Conservation (phyloP, 352 stramenopile species). For the Globisporangium polare region DNA sequence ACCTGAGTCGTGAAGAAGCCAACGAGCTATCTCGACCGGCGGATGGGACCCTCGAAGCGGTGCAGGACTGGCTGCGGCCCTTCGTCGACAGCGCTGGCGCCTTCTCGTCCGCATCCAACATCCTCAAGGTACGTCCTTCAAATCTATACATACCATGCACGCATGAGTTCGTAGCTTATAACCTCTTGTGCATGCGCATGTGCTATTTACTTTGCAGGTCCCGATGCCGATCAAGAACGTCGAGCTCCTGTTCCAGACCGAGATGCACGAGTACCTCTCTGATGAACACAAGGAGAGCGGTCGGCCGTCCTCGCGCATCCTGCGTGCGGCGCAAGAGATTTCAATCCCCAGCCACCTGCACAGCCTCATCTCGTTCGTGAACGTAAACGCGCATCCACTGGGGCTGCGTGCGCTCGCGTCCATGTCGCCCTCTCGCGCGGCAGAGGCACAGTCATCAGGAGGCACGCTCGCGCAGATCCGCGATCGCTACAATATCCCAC, state of each 20-base stretch:
- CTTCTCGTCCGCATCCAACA: constrained; percentile 43
- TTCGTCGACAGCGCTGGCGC: constrained; percentile 16
- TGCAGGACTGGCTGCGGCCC: constrained; percentile 45
- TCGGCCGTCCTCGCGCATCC: constrained; percentile 24
- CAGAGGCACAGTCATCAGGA: background rate
- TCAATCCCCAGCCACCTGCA: constrained; percentile 37
- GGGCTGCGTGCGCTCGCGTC: constrained; percentile 39
- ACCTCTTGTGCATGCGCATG: background rate
- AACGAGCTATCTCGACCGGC: constrained; percentile 39
- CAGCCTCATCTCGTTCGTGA: constrained; percentile 55
- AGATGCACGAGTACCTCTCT: constrained; percentile 46
- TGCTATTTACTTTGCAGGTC: constrained; percentile 13
- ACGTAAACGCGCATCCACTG: constrained; percentile 63
- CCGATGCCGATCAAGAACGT: constrained; percentile 39
- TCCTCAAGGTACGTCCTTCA: too few species aligned
- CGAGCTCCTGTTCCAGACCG: constrained; percentile 42
- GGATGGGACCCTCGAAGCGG: constrained; percentile 37
- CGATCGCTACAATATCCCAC: constrained; percentile 58
- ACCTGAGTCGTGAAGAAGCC: constrained; percentile 37
- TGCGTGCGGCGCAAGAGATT: constrained; percentile 34
- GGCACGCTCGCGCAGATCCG: constrained; percentile 47
- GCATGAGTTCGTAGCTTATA: background rate
- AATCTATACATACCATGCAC: constrained; percentile 22
- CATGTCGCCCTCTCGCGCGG: constrained; percentile 12
- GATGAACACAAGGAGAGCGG: background rate